Evolutionary conservation across 495 filamentous ascomycete species (phyloP).

Genomic region (Baudoinia panamericana): DNA sequence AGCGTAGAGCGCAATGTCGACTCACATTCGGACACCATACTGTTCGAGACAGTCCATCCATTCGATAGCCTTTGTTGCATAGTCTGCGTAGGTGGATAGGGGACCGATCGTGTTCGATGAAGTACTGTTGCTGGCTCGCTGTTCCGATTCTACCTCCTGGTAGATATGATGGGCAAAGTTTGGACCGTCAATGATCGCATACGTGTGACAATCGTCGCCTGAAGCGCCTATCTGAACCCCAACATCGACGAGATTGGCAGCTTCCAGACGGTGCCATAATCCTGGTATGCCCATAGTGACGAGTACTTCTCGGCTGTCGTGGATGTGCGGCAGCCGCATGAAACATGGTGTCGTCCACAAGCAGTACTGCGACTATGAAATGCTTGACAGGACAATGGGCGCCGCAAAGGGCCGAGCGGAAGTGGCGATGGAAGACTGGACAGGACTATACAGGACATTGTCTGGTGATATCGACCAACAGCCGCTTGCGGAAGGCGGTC

Average conservation of each 20-base stretch:
- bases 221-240: not conserved
- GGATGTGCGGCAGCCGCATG: too few species aligned
- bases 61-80: not conserved
- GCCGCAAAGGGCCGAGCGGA: too few species aligned
- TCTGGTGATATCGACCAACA: too few species aligned
- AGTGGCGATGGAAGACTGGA: too few species aligned
- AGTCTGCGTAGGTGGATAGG: not conserved
- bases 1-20: too few species aligned
- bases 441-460: too few species aligned
- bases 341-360: too few species aligned
- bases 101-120: not conserved
- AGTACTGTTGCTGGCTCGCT: not conserved
- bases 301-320: too few species aligned
- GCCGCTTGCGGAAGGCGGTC: too few species aligned
- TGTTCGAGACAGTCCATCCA: slow-evolving; percentile 3
- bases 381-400: too few species aligned
- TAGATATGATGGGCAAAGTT: slow-evolving; percentile 6
- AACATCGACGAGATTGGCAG: not conserved
- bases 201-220: not conserved
- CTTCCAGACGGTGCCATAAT: not conserved
- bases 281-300: not conserved
- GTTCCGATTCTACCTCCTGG: not conserved
- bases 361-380: too few species aligned
- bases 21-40: slow-evolving; percentile 8
- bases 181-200: slow-evolving; percentile 13